These are phyloP conservation scores for Blepharisma undulans DNA, from an alignment of 169 alveolate species.

Conservation along the genomic window DNA sequence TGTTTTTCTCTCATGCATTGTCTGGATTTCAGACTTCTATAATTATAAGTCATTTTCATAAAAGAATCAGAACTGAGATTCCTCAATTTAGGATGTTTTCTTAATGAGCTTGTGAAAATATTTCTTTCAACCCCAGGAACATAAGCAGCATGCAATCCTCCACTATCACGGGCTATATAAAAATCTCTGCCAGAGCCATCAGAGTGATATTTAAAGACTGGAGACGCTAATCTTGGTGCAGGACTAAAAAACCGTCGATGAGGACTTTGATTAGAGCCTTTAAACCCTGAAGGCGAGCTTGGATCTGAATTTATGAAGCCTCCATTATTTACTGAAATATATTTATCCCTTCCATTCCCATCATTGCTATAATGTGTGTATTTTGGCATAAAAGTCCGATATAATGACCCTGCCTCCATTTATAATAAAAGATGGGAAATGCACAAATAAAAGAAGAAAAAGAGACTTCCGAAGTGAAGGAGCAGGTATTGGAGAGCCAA, in stretches of 20 bases:
- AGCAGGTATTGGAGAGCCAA: not conserved
- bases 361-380: conserved; percentile 8
- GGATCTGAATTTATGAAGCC: not conserved
- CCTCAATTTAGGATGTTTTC: not conserved
- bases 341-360: conserved; percentile 34
- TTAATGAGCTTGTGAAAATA: not conserved
- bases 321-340: conserved; percentile 32
- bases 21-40: not conserved
- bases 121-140: not conserved
- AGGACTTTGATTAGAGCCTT: not conserved
- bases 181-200: conserved; percentile 41
- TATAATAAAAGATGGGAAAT: not conserved
- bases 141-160: not conserved
- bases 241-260: not conserved
- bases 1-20: not conserved
- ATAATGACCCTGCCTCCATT: not conserved
- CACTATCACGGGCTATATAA: conserved; percentile 23
- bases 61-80: not conserved
- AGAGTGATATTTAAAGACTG: not conserved
- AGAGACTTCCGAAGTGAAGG: not conserved
- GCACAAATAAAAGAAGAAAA: not conserved
- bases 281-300: not conserved
- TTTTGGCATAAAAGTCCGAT: conserved; percentile 21
- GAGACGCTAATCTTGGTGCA: not conserved
- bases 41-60: not conserved